Conservation (phyloP, 257 asterid species). For the Verbascum thapsus region DNA sequence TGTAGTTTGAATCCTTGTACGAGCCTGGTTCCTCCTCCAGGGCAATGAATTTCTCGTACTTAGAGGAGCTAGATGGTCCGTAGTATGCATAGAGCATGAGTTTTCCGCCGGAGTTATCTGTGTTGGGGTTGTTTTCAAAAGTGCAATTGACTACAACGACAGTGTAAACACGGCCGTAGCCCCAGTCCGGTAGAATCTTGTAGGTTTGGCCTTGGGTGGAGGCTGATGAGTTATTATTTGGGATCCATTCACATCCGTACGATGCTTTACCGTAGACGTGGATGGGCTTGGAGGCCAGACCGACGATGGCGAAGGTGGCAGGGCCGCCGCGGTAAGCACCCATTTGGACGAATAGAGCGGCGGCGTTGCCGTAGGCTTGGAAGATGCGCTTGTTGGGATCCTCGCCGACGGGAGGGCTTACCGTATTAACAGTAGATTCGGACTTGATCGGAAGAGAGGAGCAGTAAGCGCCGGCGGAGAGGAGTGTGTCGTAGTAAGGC, state of each 20-base stretch:
- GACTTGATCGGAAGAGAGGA: slow-evolving; percentile 8
- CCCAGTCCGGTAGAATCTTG: slow-evolving; percentile 72
- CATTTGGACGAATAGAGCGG: slow-evolving; percentile 80
- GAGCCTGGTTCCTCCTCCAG: slow-evolving; percentile 51
- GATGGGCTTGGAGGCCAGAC: slow-evolving; percentile 77
- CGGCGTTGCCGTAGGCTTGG: slow-evolving; percentile 65
- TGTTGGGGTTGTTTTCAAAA: slow-evolving; percentile 44
- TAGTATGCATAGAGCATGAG: slow-evolving; percentile 56
- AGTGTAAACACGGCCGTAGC: slow-evolving; percentile 81
- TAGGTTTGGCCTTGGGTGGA: slow-evolving; percentile 41
- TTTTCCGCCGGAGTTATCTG: slow-evolving; percentile 55
- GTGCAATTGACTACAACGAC: slow-evolving; percentile 68
- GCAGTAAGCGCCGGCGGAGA: slow-evolving; percentile 3
- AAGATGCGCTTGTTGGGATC: slow-evolving; percentile 67
- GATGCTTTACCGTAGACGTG: slow-evolving; percentile 72
- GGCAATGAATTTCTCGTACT: slow-evolving; percentile 50
- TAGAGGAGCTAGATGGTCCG: slow-evolving; percentile 40
- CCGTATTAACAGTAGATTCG: not conserved
- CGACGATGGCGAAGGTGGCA: slow-evolving; percentile 68
- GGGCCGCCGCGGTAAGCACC: slow-evolving; percentile 93
- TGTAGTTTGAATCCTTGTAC: slow-evolving; percentile 43
- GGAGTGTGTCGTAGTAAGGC: slow-evolving; percentile 31
- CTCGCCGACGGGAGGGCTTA: no score
- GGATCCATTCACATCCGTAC: slow-evolving; percentile 84
- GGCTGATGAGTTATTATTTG: slow-evolving; percentile 40